Evolutionary conservation across 257 asterid species (phyloP).

Genomic region (Leonotis leonurus): DNA sequence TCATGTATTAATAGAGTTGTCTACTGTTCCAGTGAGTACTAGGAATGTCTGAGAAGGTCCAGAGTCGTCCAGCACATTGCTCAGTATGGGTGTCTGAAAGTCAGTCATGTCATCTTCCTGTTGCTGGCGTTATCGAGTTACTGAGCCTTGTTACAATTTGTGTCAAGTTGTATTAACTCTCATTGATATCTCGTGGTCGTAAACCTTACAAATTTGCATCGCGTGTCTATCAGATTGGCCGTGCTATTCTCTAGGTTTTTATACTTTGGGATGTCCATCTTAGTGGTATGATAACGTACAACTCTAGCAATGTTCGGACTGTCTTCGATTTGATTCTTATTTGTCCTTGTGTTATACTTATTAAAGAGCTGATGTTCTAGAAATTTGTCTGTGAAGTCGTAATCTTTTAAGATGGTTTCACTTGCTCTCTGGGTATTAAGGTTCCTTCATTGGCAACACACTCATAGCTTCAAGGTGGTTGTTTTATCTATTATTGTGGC

Average conservation of each 20-base stretch:
- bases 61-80: slow-evolving; percentile 85
- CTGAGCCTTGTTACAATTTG: slow-evolving; percentile 43
- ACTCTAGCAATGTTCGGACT: slow-evolving; percentile 14
- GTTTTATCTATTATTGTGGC: no score
- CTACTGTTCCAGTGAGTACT: slow-evolving; percentile 98
- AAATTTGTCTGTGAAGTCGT: no score
- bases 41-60: slow-evolving; percentile 90
- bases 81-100: slow-evolving; percentile 87
- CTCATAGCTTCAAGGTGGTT: no score
- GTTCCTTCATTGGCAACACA: no score
- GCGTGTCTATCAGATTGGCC: slow-evolving; percentile 41
- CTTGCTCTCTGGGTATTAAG: no score
- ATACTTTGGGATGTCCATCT: slow-evolving; percentile 34
- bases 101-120: slow-evolving; percentile 79
- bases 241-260: slow-evolving; percentile 30
- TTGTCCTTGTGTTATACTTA: no score
- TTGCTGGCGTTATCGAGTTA: slow-evolving; percentile 77
- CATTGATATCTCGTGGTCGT: slow-evolving; percentile 37
- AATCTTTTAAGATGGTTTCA: no score
- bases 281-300: slow-evolving; percentile 34
- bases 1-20: slow-evolving; percentile 66
- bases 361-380: no score
- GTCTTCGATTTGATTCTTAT: slow-evolving; percentile 6
- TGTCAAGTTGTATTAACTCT: slow-evolving; percentile 63
- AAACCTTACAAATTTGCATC: slow-evolving; percentile 33